phyloP scores from a whole-genome alignment of 129 eudicot genomes.

The Saposhnikovia divaricata region DNA sequence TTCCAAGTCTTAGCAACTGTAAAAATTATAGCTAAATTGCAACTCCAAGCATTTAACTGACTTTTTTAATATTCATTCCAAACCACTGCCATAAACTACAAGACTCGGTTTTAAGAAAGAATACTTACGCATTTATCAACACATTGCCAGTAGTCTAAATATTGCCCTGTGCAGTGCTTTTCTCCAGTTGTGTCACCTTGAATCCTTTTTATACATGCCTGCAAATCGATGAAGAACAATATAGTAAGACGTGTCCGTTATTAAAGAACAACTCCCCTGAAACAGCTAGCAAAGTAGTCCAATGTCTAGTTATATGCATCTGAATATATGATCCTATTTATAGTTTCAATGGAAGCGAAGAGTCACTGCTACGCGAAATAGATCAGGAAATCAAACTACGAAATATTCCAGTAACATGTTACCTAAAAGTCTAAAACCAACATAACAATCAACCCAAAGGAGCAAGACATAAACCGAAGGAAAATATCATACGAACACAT shows the following conservation, averaged over 20 bases:
- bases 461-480: background rate
- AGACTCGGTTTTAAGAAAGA: background rate
- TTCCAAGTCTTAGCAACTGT: background rate
- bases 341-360: background rate
- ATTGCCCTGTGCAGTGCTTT: slow-evolving; percentile 19
- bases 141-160: slow-evolving; percentile 18
- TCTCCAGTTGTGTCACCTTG: slow-evolving; percentile 8
- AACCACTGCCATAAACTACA: background rate
- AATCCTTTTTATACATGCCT: slow-evolving; percentile 15
- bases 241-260: background rate
- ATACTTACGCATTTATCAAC: slow-evolving; percentile 12
- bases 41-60: background rate
- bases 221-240: background rate
- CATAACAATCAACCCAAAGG: background rate
- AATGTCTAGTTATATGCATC: background rate
- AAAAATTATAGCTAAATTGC: background rate
- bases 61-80: background rate
- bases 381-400: background rate
- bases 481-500: background rate
- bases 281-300: background rate
- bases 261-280: background rate
- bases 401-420: background rate
- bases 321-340: background rate
- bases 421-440: background rate
- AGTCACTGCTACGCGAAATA: background rate